Evolutionary conservation across 306 rosid species (phyloP), one percentile per base, ranked within the genome.

Genomic region (Glycine tomentella): DNA sequence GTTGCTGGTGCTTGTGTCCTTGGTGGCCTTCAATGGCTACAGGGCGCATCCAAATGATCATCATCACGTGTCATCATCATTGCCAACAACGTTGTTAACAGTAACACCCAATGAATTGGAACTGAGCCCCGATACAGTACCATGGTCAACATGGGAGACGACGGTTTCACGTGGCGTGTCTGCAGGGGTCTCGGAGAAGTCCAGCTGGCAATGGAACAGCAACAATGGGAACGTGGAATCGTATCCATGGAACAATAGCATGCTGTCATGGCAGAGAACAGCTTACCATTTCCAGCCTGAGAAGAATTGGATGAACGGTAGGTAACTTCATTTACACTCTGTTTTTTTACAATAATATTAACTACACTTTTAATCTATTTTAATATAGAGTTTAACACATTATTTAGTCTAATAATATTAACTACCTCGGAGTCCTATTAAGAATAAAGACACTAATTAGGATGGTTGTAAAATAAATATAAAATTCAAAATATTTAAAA

Each of bases 231-330:
- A 62, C n/a, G n/a, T n/a, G 2, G 65, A 49, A 76, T 82, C 49
- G 2, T 92, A 74, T 83, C 92, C 94, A 0, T 94, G 98, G 98
- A 90, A 86, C 80, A 84, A 92, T 31, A 89, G 77, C 49, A 87
- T 94, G 92, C 50, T 94, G 44, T 91, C 97, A 0, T 94, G 98
- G 98, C 98, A 94, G 86, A 90, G 98, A 83, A 94, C 93, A 0
- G 89, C 97, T 38, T 94, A 57, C 77, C 98, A 94, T 84, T 94
- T 94, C 76, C 98, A 94, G 78, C 98, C 98, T 0, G 89, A 92
- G 77, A 87, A 85, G 83, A 94, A 94, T 83, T 92, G 98, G 98
- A 92, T 92, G 98, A 94, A 94, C 63, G 98, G 98, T 92, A 86
- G 9, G 8, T 76, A 34, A 34, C 38, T 3, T 34, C 38, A 34